phyloP scores from a whole-genome alignment of 495 filamentous ascomycete species.

The Apodospora peruviana region DNA sequence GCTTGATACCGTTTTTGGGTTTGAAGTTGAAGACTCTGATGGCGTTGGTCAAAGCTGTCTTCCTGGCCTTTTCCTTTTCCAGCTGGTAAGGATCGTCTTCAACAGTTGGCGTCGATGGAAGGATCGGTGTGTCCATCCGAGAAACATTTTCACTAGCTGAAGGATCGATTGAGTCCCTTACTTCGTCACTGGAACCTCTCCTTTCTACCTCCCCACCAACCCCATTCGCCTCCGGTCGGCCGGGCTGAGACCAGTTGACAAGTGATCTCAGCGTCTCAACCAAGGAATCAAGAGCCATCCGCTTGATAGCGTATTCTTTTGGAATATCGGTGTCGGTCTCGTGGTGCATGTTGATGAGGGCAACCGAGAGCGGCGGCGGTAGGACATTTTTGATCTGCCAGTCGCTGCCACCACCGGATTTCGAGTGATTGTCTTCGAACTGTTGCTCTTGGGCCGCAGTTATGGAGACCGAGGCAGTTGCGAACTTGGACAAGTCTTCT shows the following conservation, averaged over 20 bases:
- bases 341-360: slow-evolving; percentile 55
- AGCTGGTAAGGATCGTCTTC: slow-evolving; percentile 90
- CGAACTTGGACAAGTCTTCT: slow-evolving; percentile 83
- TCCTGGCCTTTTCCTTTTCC: slow-evolving; percentile 87
- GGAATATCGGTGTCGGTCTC: slow-evolving; percentile 66
- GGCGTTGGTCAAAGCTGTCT: slow-evolving; percentile 84
- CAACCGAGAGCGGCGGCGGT: slow-evolving; percentile 77
- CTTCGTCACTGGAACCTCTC: slow-evolving; percentile 64
- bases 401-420: slow-evolving; percentile 52
- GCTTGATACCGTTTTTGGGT: slow-evolving; percentile 87
- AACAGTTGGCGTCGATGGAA: slow-evolving; percentile 65
- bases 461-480: slow-evolving; percentile 68
- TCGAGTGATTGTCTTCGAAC: slow-evolving; percentile 71
- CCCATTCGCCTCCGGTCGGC: slow-evolving; percentile 55
- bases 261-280: slow-evolving; percentile 84
- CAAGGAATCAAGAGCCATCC: slow-evolving; percentile 78
- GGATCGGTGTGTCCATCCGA: slow-evolving; percentile 56
- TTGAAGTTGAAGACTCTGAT: slow-evolving; percentile 97
- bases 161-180: slow-evolving; percentile 78
- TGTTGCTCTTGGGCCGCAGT: slow-evolving; percentile 72
- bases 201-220: slow-evolving; percentile 46
- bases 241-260: slow-evolving; percentile 86
- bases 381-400: slow-evolving; percentile 82
- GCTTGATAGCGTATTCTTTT: slow-evolving; percentile 80
- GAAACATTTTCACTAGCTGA: slow-evolving; percentile 42